Percentiles rank a stretch among this genome's conserved stretches.
Conservation (phyloP, 257 asterid species). For the Ilex asprella region DNA sequence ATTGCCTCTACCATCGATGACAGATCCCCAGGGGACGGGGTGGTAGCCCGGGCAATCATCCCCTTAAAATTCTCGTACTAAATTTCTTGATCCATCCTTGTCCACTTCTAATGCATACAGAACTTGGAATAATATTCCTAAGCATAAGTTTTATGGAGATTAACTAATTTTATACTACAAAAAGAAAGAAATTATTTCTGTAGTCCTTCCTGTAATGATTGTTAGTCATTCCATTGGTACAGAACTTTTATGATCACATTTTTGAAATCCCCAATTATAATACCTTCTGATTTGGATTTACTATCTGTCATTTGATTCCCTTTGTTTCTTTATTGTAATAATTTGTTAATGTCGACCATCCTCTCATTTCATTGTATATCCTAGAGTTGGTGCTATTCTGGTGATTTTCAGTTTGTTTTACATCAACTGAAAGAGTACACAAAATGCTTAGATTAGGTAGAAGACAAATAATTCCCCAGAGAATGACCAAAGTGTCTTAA, state of each 20-base stretch:
- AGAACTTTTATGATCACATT: neutral
- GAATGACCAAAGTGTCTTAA: conserved; percentile 1
- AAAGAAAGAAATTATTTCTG: too few relatives aligned
- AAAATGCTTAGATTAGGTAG: conserved; percentile 34
- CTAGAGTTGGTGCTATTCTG: conserved; percentile 36
- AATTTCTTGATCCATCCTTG: too few relatives aligned
- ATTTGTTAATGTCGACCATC: conserved; percentile 41
- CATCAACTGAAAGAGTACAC: conserved; percentile 29
- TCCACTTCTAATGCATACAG: too few relatives aligned
- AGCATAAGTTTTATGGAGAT: too few relatives aligned
- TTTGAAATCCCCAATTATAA: conserved; percentile 41
- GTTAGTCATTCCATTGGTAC: too few relatives aligned
- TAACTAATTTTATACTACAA: too few relatives aligned
- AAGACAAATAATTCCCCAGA: neutral
- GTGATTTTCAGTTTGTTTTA: conserved; percentile 38
- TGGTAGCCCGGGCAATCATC: too few relatives aligned
- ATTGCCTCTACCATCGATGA: too few relatives aligned
- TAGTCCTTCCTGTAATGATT: too few relatives aligned
- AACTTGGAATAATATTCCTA: too few relatives aligned
- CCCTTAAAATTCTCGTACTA: too few relatives aligned
- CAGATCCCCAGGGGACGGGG: too few relatives aligned
- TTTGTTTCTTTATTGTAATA: conserved; percentile 23
- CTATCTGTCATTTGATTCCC: conserved; percentile 12
- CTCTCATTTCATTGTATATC: conserved; percentile 33
- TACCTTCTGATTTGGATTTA: conserved; percentile 77